A percentile compares a stretch with the other conserved stretches of the same genome.
Evolutionary conservation across 371 early-diverging fungal genomes (phyloP).

Genomic region (Dichotomocladium elegans): DNA sequence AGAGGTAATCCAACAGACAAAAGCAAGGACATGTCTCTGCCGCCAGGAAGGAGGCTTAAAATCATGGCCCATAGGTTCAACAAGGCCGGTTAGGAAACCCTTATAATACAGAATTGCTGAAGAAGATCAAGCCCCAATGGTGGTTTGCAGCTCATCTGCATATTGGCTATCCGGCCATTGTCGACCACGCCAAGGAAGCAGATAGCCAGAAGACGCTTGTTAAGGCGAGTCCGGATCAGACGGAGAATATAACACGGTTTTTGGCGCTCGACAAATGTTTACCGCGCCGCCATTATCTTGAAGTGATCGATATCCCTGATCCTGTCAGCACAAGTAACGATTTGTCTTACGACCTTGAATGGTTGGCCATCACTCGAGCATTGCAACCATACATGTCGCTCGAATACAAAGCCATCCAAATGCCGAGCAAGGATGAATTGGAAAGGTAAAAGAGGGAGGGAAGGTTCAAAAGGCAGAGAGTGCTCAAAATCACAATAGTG

Average conservation of each 20-base stretch:
- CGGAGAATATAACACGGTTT: slow-evolving; percentile 41
- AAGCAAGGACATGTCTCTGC: background rate
- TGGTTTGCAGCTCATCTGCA: slow-evolving; percentile 97
- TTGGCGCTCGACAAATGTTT: slow-evolving; percentile 69
- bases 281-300: slow-evolving; percentile 54
- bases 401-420: slow-evolving; percentile 21
- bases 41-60: background rate
- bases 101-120: slow-evolving; percentile 62
- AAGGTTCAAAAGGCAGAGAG: background rate
- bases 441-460: too few species aligned
- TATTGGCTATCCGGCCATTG: slow-evolving; percentile 80
- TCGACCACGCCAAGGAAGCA: slow-evolving; percentile 35
- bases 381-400: slow-evolving; percentile 52
- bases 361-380: slow-evolving; percentile 76
- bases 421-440: slow-evolving; percentile 46
- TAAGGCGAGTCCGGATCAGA: slow-evolving; percentile 63
- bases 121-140: slow-evolving; percentile 69
- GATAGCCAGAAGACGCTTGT: background rate
- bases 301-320: slow-evolving; percentile 64
- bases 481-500: slow-evolving; percentile 3
- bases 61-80: slow-evolving; percentile 60
- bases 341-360: slow-evolving; percentile 78
- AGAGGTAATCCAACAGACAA: slow-evolving; percentile 54
- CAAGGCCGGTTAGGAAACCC: slow-evolving; percentile 73
- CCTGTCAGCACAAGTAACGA: slow-evolving; percentile 9